Conservation (phyloP, 345 rosid species). For the Durio zibethinus region DNA sequence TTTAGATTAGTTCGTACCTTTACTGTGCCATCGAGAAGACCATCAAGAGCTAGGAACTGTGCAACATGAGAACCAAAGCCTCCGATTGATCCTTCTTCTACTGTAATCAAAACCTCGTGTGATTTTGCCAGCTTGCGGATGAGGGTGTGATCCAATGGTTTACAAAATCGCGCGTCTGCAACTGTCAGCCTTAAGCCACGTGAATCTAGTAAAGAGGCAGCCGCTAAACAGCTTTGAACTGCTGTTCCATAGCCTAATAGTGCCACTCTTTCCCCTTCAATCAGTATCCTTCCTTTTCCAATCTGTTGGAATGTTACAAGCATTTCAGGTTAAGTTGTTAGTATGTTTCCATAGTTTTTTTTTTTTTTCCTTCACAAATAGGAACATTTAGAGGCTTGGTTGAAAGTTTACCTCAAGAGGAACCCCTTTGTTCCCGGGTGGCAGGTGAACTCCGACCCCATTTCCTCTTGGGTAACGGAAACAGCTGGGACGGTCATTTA, state of each 20-base stretch:
- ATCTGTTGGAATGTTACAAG: conserved; percentile 39
- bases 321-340: not conserved
- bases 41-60: conserved; percentile 88
- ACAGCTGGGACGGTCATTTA: conserved; percentile 92
- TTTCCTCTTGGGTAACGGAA: conserved; percentile 96
- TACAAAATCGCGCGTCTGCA: conserved; percentile 91
- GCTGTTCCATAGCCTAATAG: conserved; percentile 84
- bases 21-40: conserved; percentile 85
- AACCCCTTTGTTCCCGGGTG: conserved; percentile 76
- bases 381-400: not conserved
- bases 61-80: conserved; percentile 97
- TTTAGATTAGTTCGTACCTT: conserved; percentile 47
- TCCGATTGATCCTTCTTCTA: conserved; percentile 96
- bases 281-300: conserved; percentile 74
- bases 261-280: conserved; percentile 91
- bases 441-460: conserved; percentile 72
- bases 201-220: conserved; percentile 50
- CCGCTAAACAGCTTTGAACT: conserved; percentile 86
- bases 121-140: conserved; percentile 82
- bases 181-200: conserved; percentile 59
- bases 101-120: conserved; percentile 77
- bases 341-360: not conserved
- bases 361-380: not conserved
- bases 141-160: conserved; percentile 73
- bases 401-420: conserved; percentile 63